Evolutionary conservation across 208 protist genomes (phyloP).

Genomic region (Herpetomonas samuelpessoai): DNA sequence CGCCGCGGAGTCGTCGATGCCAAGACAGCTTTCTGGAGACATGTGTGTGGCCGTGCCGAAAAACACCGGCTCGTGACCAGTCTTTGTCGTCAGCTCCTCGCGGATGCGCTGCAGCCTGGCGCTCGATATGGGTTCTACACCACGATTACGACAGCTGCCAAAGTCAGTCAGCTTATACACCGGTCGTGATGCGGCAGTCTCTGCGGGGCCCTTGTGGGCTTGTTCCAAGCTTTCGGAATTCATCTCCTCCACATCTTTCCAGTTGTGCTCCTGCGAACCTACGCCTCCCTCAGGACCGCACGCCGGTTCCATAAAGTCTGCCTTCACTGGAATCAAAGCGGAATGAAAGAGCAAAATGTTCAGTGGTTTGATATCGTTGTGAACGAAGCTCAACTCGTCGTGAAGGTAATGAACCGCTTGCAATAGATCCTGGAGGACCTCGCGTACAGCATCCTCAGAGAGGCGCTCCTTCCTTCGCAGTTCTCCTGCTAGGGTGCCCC

Average conservation of each 20-base stretch:
- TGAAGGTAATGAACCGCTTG: conserved; percentile 55
- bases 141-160: too few species aligned
- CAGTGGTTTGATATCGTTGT: conserved; percentile 86
- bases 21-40: conserved; percentile 78
- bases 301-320: too few species aligned
- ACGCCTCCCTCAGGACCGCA: too few species aligned
- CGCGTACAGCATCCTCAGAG: conserved; percentile 19
- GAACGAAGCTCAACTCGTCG: conserved; percentile 33
- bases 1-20: conserved; percentile 30
- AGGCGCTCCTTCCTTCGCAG: conserved; percentile 8
- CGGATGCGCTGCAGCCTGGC: not conserved
- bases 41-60: conserved; percentile 67
- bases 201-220: too few species aligned
- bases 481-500: conserved; percentile 4
- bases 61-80: not conserved
- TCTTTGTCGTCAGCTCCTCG: not conserved
- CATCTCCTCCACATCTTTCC: too few species aligned
- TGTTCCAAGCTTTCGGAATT: too few species aligned
- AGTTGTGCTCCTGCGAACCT: too few species aligned
- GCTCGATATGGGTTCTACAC: too few species aligned
- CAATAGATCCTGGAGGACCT: conserved; percentile 42
- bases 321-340: too few species aligned
- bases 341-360: conserved; percentile 77
- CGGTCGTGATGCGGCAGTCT: too few species aligned
- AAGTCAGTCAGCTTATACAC: too few species aligned